These are phyloP conservation scores for Dipteronia sinensis DNA, from an alignment of 345 rosid species.

Conservation along the genomic window DNA sequence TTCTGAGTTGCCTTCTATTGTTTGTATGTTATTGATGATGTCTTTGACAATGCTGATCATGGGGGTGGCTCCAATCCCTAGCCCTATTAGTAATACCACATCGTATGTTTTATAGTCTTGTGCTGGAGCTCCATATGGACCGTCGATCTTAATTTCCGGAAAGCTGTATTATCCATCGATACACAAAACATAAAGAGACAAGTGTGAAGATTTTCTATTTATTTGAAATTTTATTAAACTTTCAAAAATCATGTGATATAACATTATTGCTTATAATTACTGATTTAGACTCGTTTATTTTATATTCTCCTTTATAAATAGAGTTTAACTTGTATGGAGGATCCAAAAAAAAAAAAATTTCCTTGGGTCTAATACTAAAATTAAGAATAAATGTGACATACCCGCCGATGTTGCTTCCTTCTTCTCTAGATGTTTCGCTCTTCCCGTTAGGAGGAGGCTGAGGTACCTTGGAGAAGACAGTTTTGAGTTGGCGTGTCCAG, in stretches of 20 bases:
- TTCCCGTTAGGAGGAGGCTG: conserved; percentile 61
- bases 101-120: conserved; percentile 92
- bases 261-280: no score
- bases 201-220: no score
- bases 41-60: conserved; percentile 91
- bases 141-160: conserved; percentile 81
- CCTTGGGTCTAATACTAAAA: no score
- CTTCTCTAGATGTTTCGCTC: conserved; percentile 64
- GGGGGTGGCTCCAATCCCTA: conserved; percentile 92
- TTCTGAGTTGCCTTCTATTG: conserved; percentile 18
- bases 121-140: conserved; percentile 92
- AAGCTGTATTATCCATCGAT: conserved; percentile 32
- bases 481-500: conserved; percentile 78
- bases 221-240: no score
- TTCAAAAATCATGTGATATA: no score
- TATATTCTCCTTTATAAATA: no score
- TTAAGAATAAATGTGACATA: conserved; percentile 2
- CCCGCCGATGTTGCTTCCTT: conserved; percentile 44
- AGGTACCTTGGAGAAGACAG: conserved; percentile 73
- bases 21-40: conserved; percentile 75
- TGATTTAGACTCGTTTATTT: no score
- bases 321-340: no score
- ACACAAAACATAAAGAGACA: no score
- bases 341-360: no score
- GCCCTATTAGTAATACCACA: conserved; percentile 78